These are phyloP conservation scores for Moringa oleifera DNA, from an alignment of 345 rosid genomes.

Conservation along the genomic window DNA sequence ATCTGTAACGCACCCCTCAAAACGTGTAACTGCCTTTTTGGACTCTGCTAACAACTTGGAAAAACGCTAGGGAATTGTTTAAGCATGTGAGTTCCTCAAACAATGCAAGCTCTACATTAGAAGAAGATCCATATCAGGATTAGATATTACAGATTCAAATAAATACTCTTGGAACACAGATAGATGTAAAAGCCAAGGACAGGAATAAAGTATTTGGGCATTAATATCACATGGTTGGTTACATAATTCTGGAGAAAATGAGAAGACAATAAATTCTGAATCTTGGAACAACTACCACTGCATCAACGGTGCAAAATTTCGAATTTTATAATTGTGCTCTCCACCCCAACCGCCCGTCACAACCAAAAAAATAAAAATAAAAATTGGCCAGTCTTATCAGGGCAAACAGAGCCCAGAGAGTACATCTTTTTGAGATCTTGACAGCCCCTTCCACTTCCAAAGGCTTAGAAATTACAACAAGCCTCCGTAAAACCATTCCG, in stretches of 20 bases:
- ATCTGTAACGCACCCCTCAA: too few species aligned
- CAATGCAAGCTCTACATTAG: neutral
- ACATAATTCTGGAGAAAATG: neutral
- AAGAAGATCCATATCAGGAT: too few species aligned
- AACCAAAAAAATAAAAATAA: too few species aligned
- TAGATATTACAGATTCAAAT: too few species aligned
- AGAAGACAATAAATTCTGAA: conserved; percentile 3
- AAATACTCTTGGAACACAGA: too few species aligned
- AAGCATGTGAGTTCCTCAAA: neutral
- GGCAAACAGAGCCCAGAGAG: neutral
- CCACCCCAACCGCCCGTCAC: too few species aligned
- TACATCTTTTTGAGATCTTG: neutral
- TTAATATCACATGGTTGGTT: neutral
- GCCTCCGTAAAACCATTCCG: neutral
- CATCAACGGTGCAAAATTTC: too few species aligned
- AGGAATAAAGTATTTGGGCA: too few species aligned
- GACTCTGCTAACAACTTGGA: neutral
- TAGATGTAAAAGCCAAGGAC: too few species aligned
- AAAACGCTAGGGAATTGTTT: neutral
- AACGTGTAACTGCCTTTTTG: neutral
- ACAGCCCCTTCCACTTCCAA: neutral
- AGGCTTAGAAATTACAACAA: neutral
- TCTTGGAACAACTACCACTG: neutral
- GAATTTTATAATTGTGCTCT: neutral
- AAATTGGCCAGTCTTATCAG: neutral